Evolutionary conservation across 106 monocot species (phyloP).

Genomic region (Dendrobium catenatum): DNA sequence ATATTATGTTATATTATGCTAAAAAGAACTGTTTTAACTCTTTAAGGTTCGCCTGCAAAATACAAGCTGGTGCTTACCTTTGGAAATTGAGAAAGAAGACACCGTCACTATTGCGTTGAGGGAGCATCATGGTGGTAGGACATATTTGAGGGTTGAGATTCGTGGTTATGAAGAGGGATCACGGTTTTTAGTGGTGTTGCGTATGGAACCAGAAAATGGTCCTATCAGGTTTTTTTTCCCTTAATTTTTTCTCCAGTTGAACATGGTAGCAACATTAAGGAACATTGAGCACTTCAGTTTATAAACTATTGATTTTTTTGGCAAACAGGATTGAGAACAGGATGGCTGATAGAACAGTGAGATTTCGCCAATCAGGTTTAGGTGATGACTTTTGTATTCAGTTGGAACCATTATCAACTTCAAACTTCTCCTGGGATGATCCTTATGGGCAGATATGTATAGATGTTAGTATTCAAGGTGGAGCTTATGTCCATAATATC

Average conservation of each 20-base stretch:
- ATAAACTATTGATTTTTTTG: conserved; percentile 9
- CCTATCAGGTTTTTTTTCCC: conserved; percentile 67
- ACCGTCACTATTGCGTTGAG: conserved; percentile 57
- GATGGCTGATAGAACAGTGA: conserved; percentile 28
- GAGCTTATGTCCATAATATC: conserved; percentile 29
- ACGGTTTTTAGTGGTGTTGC: conserved; percentile 73
- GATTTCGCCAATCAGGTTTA: conserved; percentile 60
- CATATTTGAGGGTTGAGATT: conserved; percentile 70
- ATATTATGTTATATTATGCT: conserved; percentile 6
- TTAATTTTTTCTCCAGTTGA: not conserved
- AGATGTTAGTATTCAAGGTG: conserved; percentile 43
- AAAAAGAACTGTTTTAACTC: conserved; percentile 7
- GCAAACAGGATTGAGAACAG: conserved; percentile 81
- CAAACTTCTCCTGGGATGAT: conserved; percentile 75
- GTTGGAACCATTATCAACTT: conserved; percentile 61
- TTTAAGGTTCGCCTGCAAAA: conserved; percentile 62
- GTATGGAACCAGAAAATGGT: conserved; percentile 48
- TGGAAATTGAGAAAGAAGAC: conserved; percentile 83
- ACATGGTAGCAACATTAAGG: not conserved
- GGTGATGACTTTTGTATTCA: conserved; percentile 52
- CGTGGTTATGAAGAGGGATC: conserved; percentile 99
- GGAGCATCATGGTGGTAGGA: conserved; percentile 48
- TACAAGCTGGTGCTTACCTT: conserved; percentile 76
- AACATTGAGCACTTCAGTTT: not conserved
- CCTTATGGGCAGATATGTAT: conserved; percentile 59